Evolutionary conservation across 2,329 filamentous ascomycete species (phyloP), one percentile per base, ranked within the genome.

Genomic region (Talaromyces atroroseus): DNA sequence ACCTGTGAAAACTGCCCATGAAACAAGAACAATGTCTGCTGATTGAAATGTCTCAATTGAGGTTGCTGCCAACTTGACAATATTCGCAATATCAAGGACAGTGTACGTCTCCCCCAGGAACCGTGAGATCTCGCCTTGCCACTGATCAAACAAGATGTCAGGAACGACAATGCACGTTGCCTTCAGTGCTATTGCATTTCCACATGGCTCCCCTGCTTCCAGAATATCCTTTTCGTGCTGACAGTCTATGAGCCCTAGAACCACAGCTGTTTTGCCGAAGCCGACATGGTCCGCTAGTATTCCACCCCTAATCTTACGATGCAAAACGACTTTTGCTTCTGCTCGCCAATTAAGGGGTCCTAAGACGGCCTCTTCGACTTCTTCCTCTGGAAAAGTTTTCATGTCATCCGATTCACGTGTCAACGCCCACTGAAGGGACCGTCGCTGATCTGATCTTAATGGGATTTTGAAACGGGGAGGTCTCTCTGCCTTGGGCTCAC

Each of bases 231-330:
- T 58, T 10, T 69, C 58, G 29, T 75, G 74, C 46, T 79, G 74
- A 3, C 71, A 67, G 36, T 81, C 74, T 29, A 86, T 78, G 8
- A 87, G 67, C 0, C 76, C 83, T 12, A 88, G 73, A 2, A 78
- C 79, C 0, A 81, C 79, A 1, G 83, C 79, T 0, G 85, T 88
- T 63, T 89, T 88, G 0, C 86, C 86, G 63, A 85, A 88, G 0
- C 82, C 84, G 34, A 86, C 83, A 46, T 82, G 76, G 63, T 87
- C 83, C 2, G 84, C 84, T 34, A 87, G 73, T 18, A 88, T 75
- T 5, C 85, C 85, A 12, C 85, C 85, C 18, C 76, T 77, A 42
- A 85, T 60, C 11, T 59, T 54, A 36, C 64, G 66, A 59, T 32
- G 58, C 36, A 52, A 73, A 49, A n/a, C 66, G 23, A 36, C 73